Base-by-base conservation (phyloP, 768 basidiomycete species). In the Mycena haematopus region DNA sequence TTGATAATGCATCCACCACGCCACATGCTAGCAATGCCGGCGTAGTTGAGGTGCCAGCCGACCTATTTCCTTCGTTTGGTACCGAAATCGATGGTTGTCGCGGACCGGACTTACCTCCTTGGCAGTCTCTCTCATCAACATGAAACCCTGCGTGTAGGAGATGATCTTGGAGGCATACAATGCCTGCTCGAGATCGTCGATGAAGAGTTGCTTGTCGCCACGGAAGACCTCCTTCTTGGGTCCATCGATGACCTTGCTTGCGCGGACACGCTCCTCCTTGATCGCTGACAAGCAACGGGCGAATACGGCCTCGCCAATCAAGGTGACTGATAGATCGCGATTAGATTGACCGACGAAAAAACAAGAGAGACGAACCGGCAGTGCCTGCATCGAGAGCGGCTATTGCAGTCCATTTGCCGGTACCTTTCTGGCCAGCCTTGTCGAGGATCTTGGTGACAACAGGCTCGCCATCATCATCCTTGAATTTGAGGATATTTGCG, bases 1-100 rank as follows among this genome's bases (percentile, higher is more conserved):
- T 96, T 96, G 85, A 99, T 99, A 78, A 99, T 99, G 78, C 96
- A 99, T 68, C 97, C 97, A 68, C 97, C 97, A 72, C 96, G 94
- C 97, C 97, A 99, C 95, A 99, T 99, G 69, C 84, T 87, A 35
- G 97, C 97, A 73, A 99, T 99, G 64, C 95, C 96, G 70, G 95
- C 90, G 75, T 96, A 96, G 85, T 99, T 98, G 76, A 99, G 82
- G 76, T 92, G 87, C 96, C 96, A 99, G 66, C 72, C 75, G 69
- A 91, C 73, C 90, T 92, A 65, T 50, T 33, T 36, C 47, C n/a
- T 17, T 35, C 10, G 36, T 13, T 44, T 1, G 58, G 52, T 42
- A 49, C 47, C 44, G 21, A 24, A 42, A 17, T 7, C 33, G 50
- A 29, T 25, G 14, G 21, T 27, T 35, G 27, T 6, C 31, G 52